Evolutionary conservation across 257 asterid species (phyloP), one percentile per base, ranked within the genome.

Genomic region (Gentiana dahurica): DNA sequence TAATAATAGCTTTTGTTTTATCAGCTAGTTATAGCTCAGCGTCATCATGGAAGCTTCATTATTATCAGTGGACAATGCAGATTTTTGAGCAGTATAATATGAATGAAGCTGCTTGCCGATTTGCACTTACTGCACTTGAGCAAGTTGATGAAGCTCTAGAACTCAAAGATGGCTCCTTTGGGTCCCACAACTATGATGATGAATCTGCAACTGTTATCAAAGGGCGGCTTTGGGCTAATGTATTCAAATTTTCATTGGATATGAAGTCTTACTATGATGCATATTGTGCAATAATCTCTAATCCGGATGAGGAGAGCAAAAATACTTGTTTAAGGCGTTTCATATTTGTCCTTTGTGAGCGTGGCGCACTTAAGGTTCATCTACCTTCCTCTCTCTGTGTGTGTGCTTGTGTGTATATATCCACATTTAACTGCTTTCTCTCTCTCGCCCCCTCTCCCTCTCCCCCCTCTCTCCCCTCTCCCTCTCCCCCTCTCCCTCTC

Each of bases 231-330:
- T 91, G 98, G 97, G 93, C 90, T 9, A 87, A 91, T 64, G 86
- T 87, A 57, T 91, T 91, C 72, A 81, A 79, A 69, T 85, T 87
- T 63, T 69, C 84, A 57, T 74, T 91, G 71, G 97, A 91, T 75
- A 81, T 81, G 61, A 68, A 72, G 59, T 72, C 72, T 54, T 91
- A 83, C 72, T 75, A 79, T 55, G 98, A 87, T 73, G 98, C 98
- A 34, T 91, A 91, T 68, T 83, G 97, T 71, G 93, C 98, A 24
- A 83, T 91, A 71, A 73, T 85, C 67, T 81, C 97, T 72, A 91
- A 91, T 66, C 98, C 98, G 8, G 98, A 91, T 53, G 97, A 83
- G 60, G 98, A 91, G 72, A 91, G 93, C 89, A 83, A 80, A 81
- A 78, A 59, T 67, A 76, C 78, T 51, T 87, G 95, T 70, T 77